Conservation (phyloP, 768 basidiomycete genomes). For the Mycena leptocephala region DNA sequence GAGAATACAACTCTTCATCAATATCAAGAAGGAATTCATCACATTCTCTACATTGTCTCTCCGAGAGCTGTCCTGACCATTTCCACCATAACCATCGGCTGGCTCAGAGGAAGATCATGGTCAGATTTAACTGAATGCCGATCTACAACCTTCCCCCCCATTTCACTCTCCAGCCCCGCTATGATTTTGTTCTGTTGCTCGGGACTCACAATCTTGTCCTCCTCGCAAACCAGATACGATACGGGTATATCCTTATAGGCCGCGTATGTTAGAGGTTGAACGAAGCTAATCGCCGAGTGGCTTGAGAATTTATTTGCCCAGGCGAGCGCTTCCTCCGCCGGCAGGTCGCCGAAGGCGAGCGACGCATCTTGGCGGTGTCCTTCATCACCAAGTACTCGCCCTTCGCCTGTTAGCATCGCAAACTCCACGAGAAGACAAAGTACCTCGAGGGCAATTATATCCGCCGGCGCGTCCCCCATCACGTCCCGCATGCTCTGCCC, state of each 20-base stretch:
- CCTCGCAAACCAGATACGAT: not conserved
- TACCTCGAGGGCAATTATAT: not conserved
- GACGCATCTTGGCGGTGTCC: not conserved
- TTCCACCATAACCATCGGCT: not conserved
- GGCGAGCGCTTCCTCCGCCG: not conserved
- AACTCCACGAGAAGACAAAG: no score
- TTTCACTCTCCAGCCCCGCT: not conserved
- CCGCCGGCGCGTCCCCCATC: not conserved
- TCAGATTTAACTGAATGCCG: not conserved
- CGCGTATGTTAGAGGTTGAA: not conserved
- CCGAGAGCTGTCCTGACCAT: not conserved
- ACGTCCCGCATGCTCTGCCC: not conserved
- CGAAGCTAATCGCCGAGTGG: not conserved
- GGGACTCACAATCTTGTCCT: not conserved
- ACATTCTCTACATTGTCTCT: not conserved
- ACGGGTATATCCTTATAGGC: conserved; percentile 1
- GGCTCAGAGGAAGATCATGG: not conserved
- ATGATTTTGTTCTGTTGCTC: not conserved
- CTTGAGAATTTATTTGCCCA: not conserved
- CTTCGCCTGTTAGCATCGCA: not conserved
- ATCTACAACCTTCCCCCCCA: not conserved
- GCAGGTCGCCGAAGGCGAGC: not conserved
- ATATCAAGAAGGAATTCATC: no score
- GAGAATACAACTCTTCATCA: no score
- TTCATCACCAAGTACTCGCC: not conserved